phyloP scores from a whole-genome alignment of 2,329 filamentous ascomycete genomes.

The Septoria linicola region DNA sequence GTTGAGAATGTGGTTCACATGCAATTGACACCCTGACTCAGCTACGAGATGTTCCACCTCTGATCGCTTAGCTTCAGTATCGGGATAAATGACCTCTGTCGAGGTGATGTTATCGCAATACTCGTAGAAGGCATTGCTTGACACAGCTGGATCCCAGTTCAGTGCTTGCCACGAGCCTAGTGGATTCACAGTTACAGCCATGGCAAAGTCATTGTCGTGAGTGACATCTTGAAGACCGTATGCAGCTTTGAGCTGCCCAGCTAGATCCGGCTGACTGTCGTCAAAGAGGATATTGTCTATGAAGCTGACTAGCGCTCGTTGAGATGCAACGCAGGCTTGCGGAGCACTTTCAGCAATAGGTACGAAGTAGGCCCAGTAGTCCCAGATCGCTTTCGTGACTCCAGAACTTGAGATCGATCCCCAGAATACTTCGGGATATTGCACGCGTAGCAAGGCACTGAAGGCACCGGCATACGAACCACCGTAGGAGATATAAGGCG shows the following conservation, averaged over 20 bases:
- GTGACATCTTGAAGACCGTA: conserved; percentile 55
- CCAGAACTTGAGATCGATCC: conserved; percentile 78
- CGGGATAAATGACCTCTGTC: conserved; percentile 45
- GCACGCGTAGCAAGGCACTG: conserved; percentile 70
- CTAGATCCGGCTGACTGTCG: conserved; percentile 45
- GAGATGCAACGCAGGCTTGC: conserved; percentile 62
- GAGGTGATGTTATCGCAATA: conserved; percentile 59
- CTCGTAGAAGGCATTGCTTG: conserved; percentile 49
- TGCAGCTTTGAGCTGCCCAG: conserved; percentile 50
- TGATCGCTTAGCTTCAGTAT: conserved; percentile 39
- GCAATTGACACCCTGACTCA: conserved; percentile 48
- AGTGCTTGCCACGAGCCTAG: conserved; percentile 54
- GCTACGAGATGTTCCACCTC: conserved; percentile 48
- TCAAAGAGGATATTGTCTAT: conserved; percentile 59
- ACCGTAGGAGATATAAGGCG: conserved; percentile 76
- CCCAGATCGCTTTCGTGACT: conserved; percentile 70
- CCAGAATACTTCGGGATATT: conserved; percentile 77
- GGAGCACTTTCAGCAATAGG: conserved; percentile 58
- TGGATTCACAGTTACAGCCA: conserved; percentile 19
- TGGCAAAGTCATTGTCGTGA: conserved; percentile 55
- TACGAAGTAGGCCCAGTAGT: conserved; percentile 66
- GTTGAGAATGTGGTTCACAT: conserved; percentile 56
- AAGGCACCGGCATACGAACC: conserved; percentile 82
- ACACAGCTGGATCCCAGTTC: conserved; percentile 61
- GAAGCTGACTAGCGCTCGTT: conserved; percentile 60